A percentile compares a stretch with the other conserved stretches of the same genome.
phyloP scores from a whole-genome alignment of 306 rosid genomes.

The Vigna radiata region DNA sequence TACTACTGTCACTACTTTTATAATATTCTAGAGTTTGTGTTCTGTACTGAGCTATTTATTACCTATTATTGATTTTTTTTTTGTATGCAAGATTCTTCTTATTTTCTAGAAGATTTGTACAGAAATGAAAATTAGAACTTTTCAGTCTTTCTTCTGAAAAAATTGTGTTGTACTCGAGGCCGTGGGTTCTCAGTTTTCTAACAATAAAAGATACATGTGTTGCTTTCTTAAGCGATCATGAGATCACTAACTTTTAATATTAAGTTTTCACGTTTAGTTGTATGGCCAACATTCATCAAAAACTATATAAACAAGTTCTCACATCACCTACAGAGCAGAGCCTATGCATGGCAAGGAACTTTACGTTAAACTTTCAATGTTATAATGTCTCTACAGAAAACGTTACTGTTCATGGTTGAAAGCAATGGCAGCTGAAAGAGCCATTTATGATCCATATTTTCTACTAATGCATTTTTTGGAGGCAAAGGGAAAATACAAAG shows the following conservation, averaged over 20 bases:
- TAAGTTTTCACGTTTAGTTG: not conserved
- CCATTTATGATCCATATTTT: constrained; percentile 24
- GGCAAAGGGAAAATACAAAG: constrained; percentile 16
- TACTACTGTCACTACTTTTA: too few relatives aligned
- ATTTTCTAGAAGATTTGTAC: too few relatives aligned
- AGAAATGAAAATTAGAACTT: too few relatives aligned
- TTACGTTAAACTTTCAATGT: constrained; percentile 14
- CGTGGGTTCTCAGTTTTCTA: too few relatives aligned
- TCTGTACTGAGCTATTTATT: too few relatives aligned
- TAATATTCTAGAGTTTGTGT: too few relatives aligned
- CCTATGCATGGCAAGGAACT: constrained; percentile 9
- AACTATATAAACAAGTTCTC: not conserved
- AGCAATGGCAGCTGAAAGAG: not conserved
- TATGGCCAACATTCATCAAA: not conserved
- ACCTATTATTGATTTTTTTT: too few relatives aligned
- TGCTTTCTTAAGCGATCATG: not conserved
- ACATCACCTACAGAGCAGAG: constrained; percentile 11
- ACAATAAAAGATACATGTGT: not conserved
- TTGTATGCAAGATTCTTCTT: too few relatives aligned
- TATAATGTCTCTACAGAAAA: not conserved
- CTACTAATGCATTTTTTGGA: not conserved
- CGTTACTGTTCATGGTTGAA: constrained; percentile 23
- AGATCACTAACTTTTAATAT: not conserved
- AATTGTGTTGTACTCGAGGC: too few relatives aligned
- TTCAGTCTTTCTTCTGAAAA: too few relatives aligned